phyloP scores from a whole-genome alignment of 331 rosid species.

The Rosa hybrid region DNA sequence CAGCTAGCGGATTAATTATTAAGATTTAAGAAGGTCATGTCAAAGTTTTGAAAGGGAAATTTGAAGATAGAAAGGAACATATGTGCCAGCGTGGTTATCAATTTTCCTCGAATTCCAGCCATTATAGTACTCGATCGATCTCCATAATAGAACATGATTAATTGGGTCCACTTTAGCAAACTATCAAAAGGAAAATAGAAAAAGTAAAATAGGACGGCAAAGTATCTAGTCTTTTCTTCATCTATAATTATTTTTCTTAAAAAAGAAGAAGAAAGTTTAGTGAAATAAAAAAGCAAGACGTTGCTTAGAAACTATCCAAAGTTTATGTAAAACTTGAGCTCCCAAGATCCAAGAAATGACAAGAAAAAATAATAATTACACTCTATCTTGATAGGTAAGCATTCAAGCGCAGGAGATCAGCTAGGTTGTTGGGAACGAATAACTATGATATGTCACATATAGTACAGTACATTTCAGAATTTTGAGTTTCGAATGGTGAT shows the following conservation, averaged over 20 bases:
- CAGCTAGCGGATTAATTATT: neutral
- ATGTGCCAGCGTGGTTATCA: neutral
- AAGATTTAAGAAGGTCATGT: neutral
- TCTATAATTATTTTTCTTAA: neutral
- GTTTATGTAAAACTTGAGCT: slow-evolving; percentile 10
- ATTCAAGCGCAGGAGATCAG: neutral
- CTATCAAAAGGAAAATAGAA: neutral
- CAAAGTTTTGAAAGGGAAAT: neutral
- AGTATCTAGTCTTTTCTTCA: neutral
- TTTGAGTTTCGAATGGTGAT: neutral
- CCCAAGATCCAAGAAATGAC: neutral
- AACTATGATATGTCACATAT: neutral
- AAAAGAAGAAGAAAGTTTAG: too few relatives aligned
- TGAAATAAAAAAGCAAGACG: slow-evolving; percentile 7
- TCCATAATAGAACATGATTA: slow-evolving; percentile 35
- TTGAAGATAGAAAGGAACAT: neutral
- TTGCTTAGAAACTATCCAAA: slow-evolving; percentile 43
- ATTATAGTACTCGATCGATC: neutral
- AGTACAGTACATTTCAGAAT: too few relatives aligned
- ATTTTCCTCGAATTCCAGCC: slow-evolving; percentile 12
- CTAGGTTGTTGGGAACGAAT: neutral
- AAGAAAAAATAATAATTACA: neutral
- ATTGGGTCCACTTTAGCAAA: slow-evolving; percentile 30
- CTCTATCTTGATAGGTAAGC: neutral
- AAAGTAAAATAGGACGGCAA: neutral